phyloP scores from a whole-genome alignment of 345 rosid species.

The Moricandia arvensis region DNA sequence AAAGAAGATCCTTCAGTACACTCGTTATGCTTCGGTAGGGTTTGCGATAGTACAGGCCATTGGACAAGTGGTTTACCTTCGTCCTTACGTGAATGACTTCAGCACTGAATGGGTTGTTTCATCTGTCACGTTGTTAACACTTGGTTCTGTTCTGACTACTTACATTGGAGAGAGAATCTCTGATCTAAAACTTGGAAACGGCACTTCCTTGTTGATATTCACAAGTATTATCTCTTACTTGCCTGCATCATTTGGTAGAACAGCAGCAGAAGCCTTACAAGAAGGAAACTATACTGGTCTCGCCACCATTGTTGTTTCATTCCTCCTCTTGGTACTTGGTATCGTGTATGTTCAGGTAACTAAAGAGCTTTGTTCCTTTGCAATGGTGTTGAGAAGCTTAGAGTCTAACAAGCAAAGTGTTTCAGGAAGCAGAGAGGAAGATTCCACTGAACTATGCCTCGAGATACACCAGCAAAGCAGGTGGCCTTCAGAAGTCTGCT shows the following conservation, averaged over 20 bases:
- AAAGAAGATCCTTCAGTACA: constrained; percentile 89
- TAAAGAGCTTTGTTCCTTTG: not conserved
- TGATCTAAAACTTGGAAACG: constrained; percentile 96
- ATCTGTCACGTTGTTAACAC: constrained; percentile 73
- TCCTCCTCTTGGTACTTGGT: constrained; percentile 78
- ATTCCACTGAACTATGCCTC: constrained; percentile 97
- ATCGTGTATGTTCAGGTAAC: constrained; percentile 98
- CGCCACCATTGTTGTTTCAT: constrained; percentile 59
- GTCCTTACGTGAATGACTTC: constrained; percentile 90
- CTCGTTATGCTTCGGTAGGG: constrained; percentile 91
- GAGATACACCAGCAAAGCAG: constrained; percentile 73
- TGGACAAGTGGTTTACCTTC: constrained; percentile 88
- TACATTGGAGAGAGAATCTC: constrained; percentile 87
- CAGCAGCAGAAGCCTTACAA: constrained; percentile 70
- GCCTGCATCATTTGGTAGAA: constrained; percentile 97
- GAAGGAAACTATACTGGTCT: constrained; percentile 94
- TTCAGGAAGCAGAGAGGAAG: constrained; percentile 99
- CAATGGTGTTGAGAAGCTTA: not conserved
- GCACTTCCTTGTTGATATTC: constrained; percentile 89
- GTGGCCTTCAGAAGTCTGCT: constrained; percentile 88
- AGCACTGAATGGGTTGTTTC: constrained; percentile 82
- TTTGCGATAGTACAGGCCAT: constrained; percentile 92
- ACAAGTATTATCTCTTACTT: constrained; percentile 94
- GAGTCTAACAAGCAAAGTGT: constrained; percentile 38
- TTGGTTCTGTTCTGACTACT: constrained; percentile 84